Evolutionary conservation across 352 stramenopile genomes (phyloP), one percentile per base, ranked within the genome.

Genomic region (Albugo laibachii): DNA sequence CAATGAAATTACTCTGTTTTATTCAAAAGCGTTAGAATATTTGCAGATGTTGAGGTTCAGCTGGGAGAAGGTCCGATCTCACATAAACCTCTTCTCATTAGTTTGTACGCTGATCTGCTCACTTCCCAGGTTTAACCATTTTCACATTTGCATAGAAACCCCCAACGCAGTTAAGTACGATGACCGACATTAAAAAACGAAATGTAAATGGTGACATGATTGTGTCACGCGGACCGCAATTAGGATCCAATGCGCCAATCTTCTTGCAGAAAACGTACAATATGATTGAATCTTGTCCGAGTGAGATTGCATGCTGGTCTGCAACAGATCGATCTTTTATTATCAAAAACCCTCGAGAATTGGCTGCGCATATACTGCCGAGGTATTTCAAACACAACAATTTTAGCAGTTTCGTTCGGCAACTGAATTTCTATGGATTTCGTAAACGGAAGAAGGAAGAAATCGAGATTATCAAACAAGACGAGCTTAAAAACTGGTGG

Each of bases 381-480:
- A 69, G 74, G 51, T 95, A 94, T 66, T 95, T 95, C 55, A 95
- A 95, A 69, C 84, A 95, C 80, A 92, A 89, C 60, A 95, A 95
- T 59, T 95, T 95, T 54, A 88, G 78, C 51, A 88, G 68, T 45
- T 95, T 95, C 60, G 83, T 95, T 60, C 77, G 84, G 14, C 84
- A 95, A 56, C 69, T 95, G 42, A 95, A 95, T 62, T 94, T 95
- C 50, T 95, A 95, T 55, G 83, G 83, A 40, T 95, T 95, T 62
- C 83, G 83, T 48, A 95, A 95, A 58, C 76, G 91, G 63, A 92
- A 93, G 63, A 85, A 87, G 51, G 78, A 88, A 49, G 78, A 92
- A 59, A 87, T 87, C 51, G 72, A 86, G 48, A 79, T 91, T 50
- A 65, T 63, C 38, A 75, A 60, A 19, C 57, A 81, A 50, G 76